Base-by-base conservation (phyloP, 73 alveolate species). In the Stentor roeselii region DNA sequence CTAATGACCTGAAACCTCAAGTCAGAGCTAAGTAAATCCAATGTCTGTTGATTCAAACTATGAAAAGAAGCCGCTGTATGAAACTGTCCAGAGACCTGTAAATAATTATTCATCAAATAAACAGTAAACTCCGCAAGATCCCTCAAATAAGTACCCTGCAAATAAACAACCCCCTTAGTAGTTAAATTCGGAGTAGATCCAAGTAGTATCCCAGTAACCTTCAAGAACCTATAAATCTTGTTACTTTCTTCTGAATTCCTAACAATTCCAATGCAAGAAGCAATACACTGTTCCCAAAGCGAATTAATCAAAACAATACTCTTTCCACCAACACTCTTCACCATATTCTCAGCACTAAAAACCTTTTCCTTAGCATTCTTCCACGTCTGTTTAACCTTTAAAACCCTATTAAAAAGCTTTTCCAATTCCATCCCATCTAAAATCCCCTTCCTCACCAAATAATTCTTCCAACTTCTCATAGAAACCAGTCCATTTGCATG, bases 151-250 rank as follows among this genome's bases (percentile, higher is more conserved):
- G 80, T 67, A 21, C 80, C 80, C 41, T 67, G 80, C 27, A 67
- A 11, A 32, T 21, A 67, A 32, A 21, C 11, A 21, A 21, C 41
- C 42, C 80, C 80, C 34, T 67, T 67, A 27, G 80, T 67, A 27
- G 80, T 27, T 67, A 67, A 67, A 67, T 21, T 67, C 14, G 80
- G 80, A 40, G 80, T 67, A 32, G 41, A 21, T 30, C 80, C 80
- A 27, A 67, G 37, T 21, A 67, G 41, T 21, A 21, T 27, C 41
- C 80, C 80, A 27, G 41, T 11, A 32, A 67, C 21, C 14, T 40
- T 36, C 41, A 67, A 40, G 80, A 67, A 67, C 34, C 34, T 67
- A 67, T 67, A 34, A 11, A 67, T 14, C 34, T 32, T 0, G 21
- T 67, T 40, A n/a, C 80, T 21, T 21, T 67, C 80, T n/a, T 14